Base-by-base conservation (phyloP, 2,329 filamentous ascomycete genomes). In the Aspergillus oerlinghausenensis region DNA sequence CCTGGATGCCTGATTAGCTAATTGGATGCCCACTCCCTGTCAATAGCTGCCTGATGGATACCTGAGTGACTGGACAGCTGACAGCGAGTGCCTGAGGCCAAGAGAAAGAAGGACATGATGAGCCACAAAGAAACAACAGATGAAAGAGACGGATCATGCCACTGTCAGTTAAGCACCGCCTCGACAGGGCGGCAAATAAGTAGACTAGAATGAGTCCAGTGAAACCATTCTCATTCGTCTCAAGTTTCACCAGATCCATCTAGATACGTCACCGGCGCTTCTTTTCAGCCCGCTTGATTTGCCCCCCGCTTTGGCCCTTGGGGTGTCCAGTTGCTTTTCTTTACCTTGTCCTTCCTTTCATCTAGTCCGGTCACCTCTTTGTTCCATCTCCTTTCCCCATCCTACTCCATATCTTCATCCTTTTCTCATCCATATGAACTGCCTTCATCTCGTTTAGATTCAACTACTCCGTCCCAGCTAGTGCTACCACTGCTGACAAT, bases 401-500 rank as follows among this genome's bases (percentile, higher is more conserved):
- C 26, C 35, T 26, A 26, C 25, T 26, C 23, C 6, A 7, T 26
- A 45, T 23, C 21, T 32, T 42, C 50, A 29, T 52, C 49, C 43
- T 57, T n/a, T 50, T 19, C 25, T 47, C 49, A 49, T 52, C 51
- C 49, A 28, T 32, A 52, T 25, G n/a, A 19, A 23, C 7, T 26
- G 23, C 23, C 23, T 51, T 32, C 50, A 54, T 55, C 43, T 35
- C 52, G 21, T 32, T 42, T 38, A 53, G 10, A 25, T 40, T 14
- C 50, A 28, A 21, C 47, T 55, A 47, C 51, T 49, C 40, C 42
- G 40, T 42, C 32, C 35, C 54, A 50, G 14, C 21, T 17, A 7
- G 32, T 38, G 32, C 8, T 23, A 47, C 43, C 23, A 19, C n/a
- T 23, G 21, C 51, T 57, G 55, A 62, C 60, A 52, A 75, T 75